phyloP scores from a whole-genome alignment of 352 stramenopile species.

The Globisporangium sylvaticum region DNA sequence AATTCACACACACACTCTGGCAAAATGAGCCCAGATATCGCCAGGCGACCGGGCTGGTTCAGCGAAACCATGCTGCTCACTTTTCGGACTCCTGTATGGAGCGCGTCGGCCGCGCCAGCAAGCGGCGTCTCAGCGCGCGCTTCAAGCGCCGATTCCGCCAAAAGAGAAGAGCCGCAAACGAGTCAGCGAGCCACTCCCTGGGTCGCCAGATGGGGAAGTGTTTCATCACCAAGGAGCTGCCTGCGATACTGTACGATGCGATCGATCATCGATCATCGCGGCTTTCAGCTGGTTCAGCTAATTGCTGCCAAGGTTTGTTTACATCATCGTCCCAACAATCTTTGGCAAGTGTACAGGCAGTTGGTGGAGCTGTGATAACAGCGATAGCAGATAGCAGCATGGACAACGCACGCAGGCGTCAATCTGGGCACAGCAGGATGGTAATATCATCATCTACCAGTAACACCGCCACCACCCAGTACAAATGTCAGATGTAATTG shows the following conservation, averaged over 20 bases:
- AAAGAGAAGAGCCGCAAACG: neutral
- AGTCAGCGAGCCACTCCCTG: neutral
- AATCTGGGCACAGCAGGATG: too few species aligned
- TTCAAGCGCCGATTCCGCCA: slow-evolving; percentile 1
- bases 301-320: neutral
- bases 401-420: too few species aligned
- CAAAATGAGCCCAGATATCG: slow-evolving; percentile 12
- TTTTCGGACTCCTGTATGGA: neutral
- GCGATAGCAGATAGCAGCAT: too few species aligned
- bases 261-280: neutral
- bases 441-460: neutral
- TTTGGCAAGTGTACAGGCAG: neutral
- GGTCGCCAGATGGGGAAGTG: slow-evolving; percentile 6
- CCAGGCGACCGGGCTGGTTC: slow-evolving; percentile 7
- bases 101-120: neutral
- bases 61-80: slow-evolving; percentile 9
- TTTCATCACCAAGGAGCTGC: neutral
- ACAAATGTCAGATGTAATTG: neutral
- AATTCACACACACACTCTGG: neutral
- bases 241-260: too few species aligned
- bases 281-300: neutral
- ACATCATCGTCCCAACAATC: neutral
- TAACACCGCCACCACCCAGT: too few species aligned
- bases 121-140: neutral
- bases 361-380: too few species aligned